Conservation (phyloP, 225 moss, liverwort and hornwort genomes). For the Polytrichum commune region DNA sequence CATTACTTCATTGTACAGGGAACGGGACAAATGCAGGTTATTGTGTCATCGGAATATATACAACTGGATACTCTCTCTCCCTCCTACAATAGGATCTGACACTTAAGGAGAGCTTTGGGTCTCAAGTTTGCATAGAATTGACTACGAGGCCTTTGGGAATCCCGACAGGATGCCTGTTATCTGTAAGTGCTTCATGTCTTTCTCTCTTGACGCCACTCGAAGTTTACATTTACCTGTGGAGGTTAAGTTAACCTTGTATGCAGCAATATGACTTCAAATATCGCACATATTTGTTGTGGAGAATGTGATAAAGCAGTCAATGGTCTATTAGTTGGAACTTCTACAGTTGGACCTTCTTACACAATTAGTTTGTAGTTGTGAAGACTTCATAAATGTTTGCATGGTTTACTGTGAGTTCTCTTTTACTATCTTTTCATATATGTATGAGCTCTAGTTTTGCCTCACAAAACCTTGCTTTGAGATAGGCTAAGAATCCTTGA, state of each 20-base stretch:
- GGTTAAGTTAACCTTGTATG: too few species aligned
- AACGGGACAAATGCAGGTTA: slow-evolving; percentile 25
- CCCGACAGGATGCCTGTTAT: slow-evolving; percentile 62
- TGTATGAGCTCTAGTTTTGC: not conserved
- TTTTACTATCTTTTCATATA: too few species aligned
- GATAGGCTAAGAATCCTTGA: not conserved
- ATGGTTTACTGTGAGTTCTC: too few species aligned
- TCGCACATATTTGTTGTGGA: not conserved
- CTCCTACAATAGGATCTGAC: slow-evolving; percentile 44
- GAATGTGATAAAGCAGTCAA: not conserved
- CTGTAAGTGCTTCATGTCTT: slow-evolving; percentile 42
- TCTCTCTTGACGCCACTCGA: not conserved
- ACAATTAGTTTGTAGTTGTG: too few species aligned
- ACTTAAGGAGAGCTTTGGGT: slow-evolving; percentile 49
- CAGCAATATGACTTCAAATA: too few species aligned
- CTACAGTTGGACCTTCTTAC: not conserved
- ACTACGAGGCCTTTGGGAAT: slow-evolving; percentile 77
- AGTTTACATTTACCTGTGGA: too few species aligned
- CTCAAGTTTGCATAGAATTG: slow-evolving; percentile 65
- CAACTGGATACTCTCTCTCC: slow-evolving; percentile 39
- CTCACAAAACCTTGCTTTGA: not conserved
- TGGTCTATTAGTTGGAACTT: not conserved
- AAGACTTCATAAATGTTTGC: too few species aligned
- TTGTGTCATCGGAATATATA: slow-evolving; percentile 28
- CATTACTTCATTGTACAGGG: slow-evolving; percentile 4